These are phyloP conservation scores for Mycena crocata DNA, from an alignment of 768 basidiomycete genomes.

Conservation along the genomic window DNA sequence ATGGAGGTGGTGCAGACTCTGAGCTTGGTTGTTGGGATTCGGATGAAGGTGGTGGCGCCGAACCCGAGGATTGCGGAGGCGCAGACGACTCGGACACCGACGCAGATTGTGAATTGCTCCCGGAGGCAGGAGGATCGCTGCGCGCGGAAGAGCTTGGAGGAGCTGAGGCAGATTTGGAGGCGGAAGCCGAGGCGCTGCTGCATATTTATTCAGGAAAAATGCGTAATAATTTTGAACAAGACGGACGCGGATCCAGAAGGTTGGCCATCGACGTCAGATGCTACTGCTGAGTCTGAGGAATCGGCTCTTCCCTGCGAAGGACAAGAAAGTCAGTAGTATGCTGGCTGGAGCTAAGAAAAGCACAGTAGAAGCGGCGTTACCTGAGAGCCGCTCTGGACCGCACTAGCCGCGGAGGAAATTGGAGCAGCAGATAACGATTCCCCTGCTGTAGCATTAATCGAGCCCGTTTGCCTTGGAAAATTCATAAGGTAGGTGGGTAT, in stretches of 20 bases:
- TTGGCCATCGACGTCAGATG: background rate
- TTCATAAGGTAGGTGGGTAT: conserved; percentile 15
- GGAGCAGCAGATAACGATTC: background rate
- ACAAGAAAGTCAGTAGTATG: background rate
- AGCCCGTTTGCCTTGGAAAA: conserved; percentile 11
- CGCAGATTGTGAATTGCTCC: background rate
- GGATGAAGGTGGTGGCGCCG: conserved; percentile 1
- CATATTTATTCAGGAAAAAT: background rate
- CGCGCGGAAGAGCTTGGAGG: background rate
- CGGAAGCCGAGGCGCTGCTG: background rate
- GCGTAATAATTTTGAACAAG: background rate
- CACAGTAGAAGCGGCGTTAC: background rate
- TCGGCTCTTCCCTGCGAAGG: background rate
- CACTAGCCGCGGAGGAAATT: background rate
- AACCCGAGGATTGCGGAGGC: conserved; percentile 2
- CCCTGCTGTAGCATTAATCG: background rate
- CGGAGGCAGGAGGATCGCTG: background rate
- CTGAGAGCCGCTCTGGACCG: conserved; percentile 3
- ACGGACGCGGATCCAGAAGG: conserved; percentile 1
- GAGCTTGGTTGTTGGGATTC: conserved; percentile 2
- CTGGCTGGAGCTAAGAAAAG: background rate
- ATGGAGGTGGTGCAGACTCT: background rate
- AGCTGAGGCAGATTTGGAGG: background rate
- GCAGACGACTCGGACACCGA: background rate
- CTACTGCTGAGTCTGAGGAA: background rate